Base-by-base conservation (phyloP, 139 green algal genomes). In the Volvox reticuliferus region DNA sequence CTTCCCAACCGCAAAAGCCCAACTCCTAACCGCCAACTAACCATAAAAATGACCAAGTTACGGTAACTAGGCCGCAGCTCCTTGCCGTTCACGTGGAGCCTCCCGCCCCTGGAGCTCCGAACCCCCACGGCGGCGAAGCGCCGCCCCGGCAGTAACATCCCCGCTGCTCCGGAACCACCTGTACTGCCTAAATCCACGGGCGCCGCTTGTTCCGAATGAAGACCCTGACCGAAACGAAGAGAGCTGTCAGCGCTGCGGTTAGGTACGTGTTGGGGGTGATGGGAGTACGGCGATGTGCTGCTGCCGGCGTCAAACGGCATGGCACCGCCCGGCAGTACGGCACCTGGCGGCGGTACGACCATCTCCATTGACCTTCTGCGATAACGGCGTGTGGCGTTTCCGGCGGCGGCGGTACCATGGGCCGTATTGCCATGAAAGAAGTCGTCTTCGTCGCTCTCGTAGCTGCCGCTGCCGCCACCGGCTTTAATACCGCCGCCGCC, bases 61-160 rank as follows among this genome's bases (percentile, higher is more conserved):
- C 20, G 21, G 55, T 61, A n/a, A 21, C 30, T 68, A 9, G 50
- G 55, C 30, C 20, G 55, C 75, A 90, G 86, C 86, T 37, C 35
- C 86, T 90, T 90, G 73, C 75, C 61, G 55, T 85, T 90, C 24
- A 84, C 75, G 6, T 20, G 5, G n/a, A 82, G 3, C 19, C 37
- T 16, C 18, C 85, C 69, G 24, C 69, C 18, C 18, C 44, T 21
- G 5, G 24, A 36, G 17, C 2, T 21, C 30, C n/a, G 16, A 44
- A 75, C 21, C 0, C 62, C 85, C 24, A n/a, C 18, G 6, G 28
- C 17, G 5, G 36, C 37, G 3, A 44, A 44, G 17, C 68, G 35
- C 28, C n/a, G 17, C 33, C 17, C 69, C 1, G 71, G 68, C 17
- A 89, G 13, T 12, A 88, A 73, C 68, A 28, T 36, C 63, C 32